A percentile compares a stretch with the other conserved stretches of the same genome.
Conservation (phyloP, 1,284 basidiomycete genomes). For the Apiotrichum akiyoshidainum region DNA sequence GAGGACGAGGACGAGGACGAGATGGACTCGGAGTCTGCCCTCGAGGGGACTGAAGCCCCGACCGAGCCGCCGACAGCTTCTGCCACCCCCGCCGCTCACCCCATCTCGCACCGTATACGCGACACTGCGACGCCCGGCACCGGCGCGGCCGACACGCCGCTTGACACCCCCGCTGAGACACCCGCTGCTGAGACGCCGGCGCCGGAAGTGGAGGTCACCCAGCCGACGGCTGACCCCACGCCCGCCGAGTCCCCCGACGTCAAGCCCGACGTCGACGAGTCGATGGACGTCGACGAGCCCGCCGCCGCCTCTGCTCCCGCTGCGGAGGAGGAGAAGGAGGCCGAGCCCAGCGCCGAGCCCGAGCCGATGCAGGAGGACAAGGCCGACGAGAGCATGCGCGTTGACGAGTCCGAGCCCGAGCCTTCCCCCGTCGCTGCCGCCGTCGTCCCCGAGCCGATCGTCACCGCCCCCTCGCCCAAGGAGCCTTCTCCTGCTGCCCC, state of each 20-base stretch:
- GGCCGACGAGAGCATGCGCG: not conserved
- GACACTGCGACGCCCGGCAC: slow-evolving; percentile 1
- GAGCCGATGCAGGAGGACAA: not conserved
- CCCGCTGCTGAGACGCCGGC: not conserved
- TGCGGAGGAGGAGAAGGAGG: not conserved
- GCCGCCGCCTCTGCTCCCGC: too few relatives aligned
- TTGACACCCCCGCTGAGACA: slow-evolving; percentile 1
- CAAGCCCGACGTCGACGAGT: not conserved
- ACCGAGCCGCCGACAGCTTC: slow-evolving; percentile 15
- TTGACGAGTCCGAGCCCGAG: not conserved
- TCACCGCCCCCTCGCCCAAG: not conserved
- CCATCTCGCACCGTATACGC: not conserved
- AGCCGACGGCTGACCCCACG: slow-evolving; percentile 1
- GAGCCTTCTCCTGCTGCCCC: not conserved
- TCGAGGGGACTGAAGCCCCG: slow-evolving; percentile 6
- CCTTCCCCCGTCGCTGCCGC: not conserved
- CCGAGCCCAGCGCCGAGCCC: not conserved
- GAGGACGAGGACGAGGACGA: slow-evolving; percentile 12
- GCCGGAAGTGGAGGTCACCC: not conserved
- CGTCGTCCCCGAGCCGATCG: not conserved
- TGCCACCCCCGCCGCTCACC: slow-evolving; percentile 12
- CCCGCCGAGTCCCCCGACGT: not conserved
- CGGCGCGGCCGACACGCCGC: slow-evolving; percentile 8
- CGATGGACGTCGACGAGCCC: not conserved
- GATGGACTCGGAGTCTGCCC: not conserved